phyloP scores from a whole-genome alignment of 169 alveolate genomes.

The Eimeria praecox region DNA sequence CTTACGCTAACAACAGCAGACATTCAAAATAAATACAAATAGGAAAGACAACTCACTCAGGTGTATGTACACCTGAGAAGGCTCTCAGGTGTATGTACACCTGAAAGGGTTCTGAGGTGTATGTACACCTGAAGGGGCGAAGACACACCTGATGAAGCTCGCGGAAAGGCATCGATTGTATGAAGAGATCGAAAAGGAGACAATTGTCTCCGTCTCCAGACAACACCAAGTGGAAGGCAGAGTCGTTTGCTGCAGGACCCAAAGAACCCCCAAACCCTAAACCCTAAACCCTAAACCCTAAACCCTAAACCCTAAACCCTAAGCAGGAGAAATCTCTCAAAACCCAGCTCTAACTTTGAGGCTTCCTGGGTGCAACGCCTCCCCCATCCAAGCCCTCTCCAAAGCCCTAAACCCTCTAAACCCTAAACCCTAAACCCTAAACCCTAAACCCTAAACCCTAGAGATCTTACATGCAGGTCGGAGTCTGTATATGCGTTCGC shows the following conservation, averaged over 20 bases:
- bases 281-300: slow-evolving; percentile 38
- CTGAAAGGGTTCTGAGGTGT: not conserved
- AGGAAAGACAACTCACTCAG: too few relatives aligned
- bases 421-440: not conserved
- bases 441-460: slow-evolving; percentile 43
- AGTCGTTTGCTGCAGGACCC: slow-evolving; percentile 5
- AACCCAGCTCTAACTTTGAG: not conserved
- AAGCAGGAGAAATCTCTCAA: not conserved
- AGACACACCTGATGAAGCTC: slow-evolving; percentile 58
- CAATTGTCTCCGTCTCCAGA: slow-evolving; percentile 72
- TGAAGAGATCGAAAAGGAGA: slow-evolving; percentile 80
- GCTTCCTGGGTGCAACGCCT: not conserved
- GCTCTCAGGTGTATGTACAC: not conserved
- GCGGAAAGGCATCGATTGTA: slow-evolving; percentile 65
- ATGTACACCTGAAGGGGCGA: not conserved
- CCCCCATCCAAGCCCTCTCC: not conserved
- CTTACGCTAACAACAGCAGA: not conserved
- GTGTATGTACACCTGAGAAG: not conserved
- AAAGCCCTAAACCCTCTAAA: not conserved
- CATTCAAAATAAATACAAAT: not conserved
- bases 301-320: slow-evolving; percentile 50
- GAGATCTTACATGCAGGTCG: not conserved
- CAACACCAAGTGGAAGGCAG: slow-evolving; percentile 33
- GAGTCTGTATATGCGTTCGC: slow-evolving; percentile 54
- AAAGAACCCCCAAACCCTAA: not conserved